phyloP scores from a whole-genome alignment of 371 early-diverging fungal genomes.

The Nematocida major region DNA sequence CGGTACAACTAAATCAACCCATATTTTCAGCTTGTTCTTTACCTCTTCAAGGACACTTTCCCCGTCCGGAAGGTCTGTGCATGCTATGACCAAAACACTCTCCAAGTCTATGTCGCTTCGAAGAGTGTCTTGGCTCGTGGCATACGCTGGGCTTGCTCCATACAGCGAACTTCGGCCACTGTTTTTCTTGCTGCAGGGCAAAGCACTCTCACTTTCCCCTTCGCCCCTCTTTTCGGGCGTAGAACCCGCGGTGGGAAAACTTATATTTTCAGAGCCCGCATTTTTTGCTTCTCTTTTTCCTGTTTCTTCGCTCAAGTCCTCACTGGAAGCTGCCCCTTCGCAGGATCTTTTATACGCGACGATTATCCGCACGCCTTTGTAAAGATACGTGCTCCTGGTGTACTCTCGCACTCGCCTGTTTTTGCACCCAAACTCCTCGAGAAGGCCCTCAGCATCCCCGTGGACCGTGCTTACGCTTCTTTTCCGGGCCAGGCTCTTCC shows the following conservation, averaged over 20 bases:
- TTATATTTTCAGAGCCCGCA: too few species aligned
- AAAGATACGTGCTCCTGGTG: background rate
- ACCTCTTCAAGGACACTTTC: constrained; percentile 24
- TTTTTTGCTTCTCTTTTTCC: background rate
- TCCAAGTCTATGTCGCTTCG: too few species aligned
- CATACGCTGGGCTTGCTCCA: too few species aligned
- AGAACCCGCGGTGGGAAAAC: too few species aligned
- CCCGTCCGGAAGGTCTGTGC: background rate
- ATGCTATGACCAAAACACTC: constrained; percentile 1
- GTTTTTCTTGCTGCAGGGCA: too few species aligned
- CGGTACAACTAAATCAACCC: constrained; percentile 33
- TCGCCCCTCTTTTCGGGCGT: too few species aligned
- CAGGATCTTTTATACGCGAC: too few species aligned
- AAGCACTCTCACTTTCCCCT: too few species aligned
- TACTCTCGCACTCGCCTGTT: background rate
- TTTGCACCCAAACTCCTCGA: constrained; percentile 5
- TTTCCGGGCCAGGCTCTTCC: background rate
- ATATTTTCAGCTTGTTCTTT: constrained; percentile 20
- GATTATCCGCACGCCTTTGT: constrained; percentile 2
- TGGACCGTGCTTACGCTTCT: background rate
- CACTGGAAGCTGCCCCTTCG: too few species aligned
- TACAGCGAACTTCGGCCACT: too few species aligned
- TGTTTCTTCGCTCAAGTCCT: constrained; percentile 10
- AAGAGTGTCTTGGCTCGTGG: too few species aligned
- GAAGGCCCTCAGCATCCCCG: background rate